Evolutionary conservation across 768 basidiomycete genomes (phyloP).

Genomic region (Boletus reticulatus): DNA sequence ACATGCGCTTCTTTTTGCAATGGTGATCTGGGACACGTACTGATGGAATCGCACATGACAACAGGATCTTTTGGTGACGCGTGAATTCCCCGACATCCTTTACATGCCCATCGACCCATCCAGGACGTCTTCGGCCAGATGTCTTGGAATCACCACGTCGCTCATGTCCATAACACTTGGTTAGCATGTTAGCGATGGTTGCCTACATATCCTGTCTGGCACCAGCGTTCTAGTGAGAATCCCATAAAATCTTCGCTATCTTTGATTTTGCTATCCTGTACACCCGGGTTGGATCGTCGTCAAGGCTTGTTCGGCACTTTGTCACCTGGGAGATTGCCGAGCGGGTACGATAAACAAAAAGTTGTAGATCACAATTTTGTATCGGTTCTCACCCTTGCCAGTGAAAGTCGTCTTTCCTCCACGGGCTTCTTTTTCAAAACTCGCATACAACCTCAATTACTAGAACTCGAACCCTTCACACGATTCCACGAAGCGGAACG

Average conservation of each 20-base stretch:
- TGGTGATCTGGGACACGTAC: background rate
- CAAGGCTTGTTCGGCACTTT: conserved; percentile 51
- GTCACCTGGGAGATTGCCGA: conserved; percentile 37
- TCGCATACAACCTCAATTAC: too few species aligned
- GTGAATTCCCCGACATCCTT: conserved; percentile 51
- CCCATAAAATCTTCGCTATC: too few species aligned
- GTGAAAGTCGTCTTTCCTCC: too few species aligned
- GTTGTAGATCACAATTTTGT: too few species aligned
- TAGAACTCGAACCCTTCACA: too few species aligned
- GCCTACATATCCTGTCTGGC: conserved; percentile 46
- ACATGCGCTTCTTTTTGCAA: background rate
- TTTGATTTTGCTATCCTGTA: too few species aligned
- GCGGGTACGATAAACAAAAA: conserved; percentile 18
- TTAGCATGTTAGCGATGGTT: conserved; percentile 44
- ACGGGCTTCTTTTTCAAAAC: too few species aligned
- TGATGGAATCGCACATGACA: too few species aligned
- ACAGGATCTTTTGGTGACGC: conserved; percentile 40
- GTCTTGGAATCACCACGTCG: conserved; percentile 6
- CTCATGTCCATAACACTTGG: background rate
- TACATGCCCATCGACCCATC: conserved; percentile 59
- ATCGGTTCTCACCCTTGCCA: too few species aligned
- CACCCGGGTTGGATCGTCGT: too few species aligned
- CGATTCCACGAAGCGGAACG: too few species aligned
- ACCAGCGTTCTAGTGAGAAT: conserved; percentile 36
- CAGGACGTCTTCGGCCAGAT: conserved; percentile 61